phyloP scores from a whole-genome alignment of 164 flowering plant species.

The Annona squamosa region DNA sequence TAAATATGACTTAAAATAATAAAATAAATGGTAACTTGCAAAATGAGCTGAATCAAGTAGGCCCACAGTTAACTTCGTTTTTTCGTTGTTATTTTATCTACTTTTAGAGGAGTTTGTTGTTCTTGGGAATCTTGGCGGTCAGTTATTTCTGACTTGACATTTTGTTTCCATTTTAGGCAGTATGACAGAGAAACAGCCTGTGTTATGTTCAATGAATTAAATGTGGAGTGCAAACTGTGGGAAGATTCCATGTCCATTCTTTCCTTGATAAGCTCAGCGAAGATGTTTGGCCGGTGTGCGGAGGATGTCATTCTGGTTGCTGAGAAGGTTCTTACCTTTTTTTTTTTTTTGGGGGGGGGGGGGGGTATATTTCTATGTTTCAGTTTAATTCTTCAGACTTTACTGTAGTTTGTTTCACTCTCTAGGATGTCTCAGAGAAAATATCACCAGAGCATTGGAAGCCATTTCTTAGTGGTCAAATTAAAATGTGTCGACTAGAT shows the following conservation, averaged over 20 bases:
- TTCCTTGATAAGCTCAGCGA: slow-evolving; percentile 30
- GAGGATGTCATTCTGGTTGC: slow-evolving; percentile 32
- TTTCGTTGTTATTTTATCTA: too few relatives aligned
- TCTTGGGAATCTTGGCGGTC: background rate
- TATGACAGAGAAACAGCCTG: slow-evolving; percentile 31
- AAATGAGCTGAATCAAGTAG: too few relatives aligned
- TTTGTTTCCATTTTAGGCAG: slow-evolving; percentile 26
- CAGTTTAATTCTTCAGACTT: background rate
- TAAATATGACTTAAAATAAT: too few relatives aligned
- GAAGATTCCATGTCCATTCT: slow-evolving; percentile 40
- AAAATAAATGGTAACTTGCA: too few relatives aligned
- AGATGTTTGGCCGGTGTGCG: slow-evolving; percentile 35
- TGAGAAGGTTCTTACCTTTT: slow-evolving; percentile 34
- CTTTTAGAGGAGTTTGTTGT: background rate
- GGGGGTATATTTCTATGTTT: background rate
- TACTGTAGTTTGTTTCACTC: too few relatives aligned
- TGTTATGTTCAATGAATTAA: slow-evolving; percentile 15
- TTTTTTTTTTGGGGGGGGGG: background rate
- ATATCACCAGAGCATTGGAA: slow-evolving; percentile 11
- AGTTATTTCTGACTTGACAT: background rate
- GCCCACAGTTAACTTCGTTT: too few relatives aligned
- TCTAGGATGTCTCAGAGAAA: slow-evolving; percentile 28
- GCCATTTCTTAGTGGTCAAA: slow-evolving; percentile 36
- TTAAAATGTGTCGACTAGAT: slow-evolving; percentile 31
- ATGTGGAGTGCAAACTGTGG: slow-evolving; percentile 45